phyloP scores from a whole-genome alignment of 2,329 filamentous ascomycete species.

The Fusarium sp. region DNA sequence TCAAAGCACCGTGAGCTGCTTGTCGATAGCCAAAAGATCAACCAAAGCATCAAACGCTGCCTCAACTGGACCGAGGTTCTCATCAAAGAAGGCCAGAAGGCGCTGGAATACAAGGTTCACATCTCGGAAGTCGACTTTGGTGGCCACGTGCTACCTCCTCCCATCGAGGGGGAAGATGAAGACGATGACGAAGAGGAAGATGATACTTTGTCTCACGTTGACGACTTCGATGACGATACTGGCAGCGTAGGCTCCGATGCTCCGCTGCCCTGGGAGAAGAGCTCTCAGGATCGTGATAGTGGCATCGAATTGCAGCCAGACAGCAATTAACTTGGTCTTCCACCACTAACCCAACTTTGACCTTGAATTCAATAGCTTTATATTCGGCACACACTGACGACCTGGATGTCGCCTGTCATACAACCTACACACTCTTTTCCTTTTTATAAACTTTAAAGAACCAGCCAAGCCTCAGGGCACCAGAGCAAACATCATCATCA shows the following conservation, averaged over 20 bases:
- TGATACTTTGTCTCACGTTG: conserved; percentile 29
- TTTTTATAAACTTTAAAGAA: conserved; percentile 19
- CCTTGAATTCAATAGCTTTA: neutral
- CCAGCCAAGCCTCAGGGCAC: conserved; percentile 31
- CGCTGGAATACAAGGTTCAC: conserved; percentile 81
- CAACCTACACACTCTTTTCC: conserved; percentile 18
- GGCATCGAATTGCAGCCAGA: conserved; percentile 60
- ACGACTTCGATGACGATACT: conserved; percentile 33
- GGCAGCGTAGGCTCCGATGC: conserved; percentile 37
- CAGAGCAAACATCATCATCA: conserved; percentile 24
- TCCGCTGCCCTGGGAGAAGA: conserved; percentile 49
- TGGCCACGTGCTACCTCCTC: conserved; percentile 75
- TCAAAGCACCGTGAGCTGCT: conserved; percentile 89
- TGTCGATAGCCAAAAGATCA: conserved; percentile 92
- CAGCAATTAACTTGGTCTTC: conserved; percentile 40
- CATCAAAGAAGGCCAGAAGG: conserved; percentile 87
- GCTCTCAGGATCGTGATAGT: conserved; percentile 60
- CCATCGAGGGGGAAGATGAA: conserved; percentile 47
- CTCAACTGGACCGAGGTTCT: conserved; percentile 89
- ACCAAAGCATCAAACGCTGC: conserved; percentile 90
- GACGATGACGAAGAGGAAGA: conserved; percentile 62
- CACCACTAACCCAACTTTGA: neutral
- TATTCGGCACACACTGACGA: conserved; percentile 8
- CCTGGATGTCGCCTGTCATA: conserved; percentile 25
- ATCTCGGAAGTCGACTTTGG: conserved; percentile 83